Conservation (phyloP, 345 rosid species). For the Gossypium mustelinum region DNA sequence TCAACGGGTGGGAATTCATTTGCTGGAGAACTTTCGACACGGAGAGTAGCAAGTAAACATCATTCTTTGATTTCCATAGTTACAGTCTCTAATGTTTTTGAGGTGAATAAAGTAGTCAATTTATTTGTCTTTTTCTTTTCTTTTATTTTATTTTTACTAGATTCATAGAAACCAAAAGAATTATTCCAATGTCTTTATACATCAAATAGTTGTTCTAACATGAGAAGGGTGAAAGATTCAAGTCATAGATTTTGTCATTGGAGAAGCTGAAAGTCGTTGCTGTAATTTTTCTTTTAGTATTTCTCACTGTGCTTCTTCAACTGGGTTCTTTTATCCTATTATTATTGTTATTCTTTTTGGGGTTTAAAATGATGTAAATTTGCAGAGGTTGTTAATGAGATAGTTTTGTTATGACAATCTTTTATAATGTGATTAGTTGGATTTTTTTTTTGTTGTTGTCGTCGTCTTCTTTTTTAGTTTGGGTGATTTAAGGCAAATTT, state of each 20-base stretch:
- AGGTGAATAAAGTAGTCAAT: slow-evolving; percentile 35
- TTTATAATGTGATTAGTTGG: not conserved
- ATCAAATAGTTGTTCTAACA: slow-evolving; percentile 9
- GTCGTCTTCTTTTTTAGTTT: no score
- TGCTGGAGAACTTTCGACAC: slow-evolving; percentile 24
- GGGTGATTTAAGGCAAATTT: no score
- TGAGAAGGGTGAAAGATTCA: not conserved
- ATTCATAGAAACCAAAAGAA: slow-evolving; percentile 27
- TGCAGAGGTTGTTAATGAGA: slow-evolving; percentile 17
- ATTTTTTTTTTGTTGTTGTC: not conserved
- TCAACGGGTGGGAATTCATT: slow-evolving; percentile 20
- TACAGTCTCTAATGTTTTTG: slow-evolving; percentile 22
- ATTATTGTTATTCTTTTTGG: no score
- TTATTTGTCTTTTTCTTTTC: slow-evolving; percentile 26
- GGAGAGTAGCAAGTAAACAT: slow-evolving; percentile 23
- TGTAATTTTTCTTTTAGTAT: slow-evolving; percentile 9
- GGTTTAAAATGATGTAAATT: slow-evolving; percentile 22
- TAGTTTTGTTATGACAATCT: not conserved
- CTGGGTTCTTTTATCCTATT: not conserved
- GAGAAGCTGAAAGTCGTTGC: not conserved
- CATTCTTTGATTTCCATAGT: slow-evolving; percentile 26
- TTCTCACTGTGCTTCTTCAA: not conserved
- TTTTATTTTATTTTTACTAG: slow-evolving; percentile 26
- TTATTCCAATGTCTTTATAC: slow-evolving; percentile 26
- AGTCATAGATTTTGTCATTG: not conserved